A percentile compares a stretch with the other conserved stretches of the same genome.
Conservation (phyloP, 371 early-diverging fungal species). For the Gilbertella persicaria region DNA sequence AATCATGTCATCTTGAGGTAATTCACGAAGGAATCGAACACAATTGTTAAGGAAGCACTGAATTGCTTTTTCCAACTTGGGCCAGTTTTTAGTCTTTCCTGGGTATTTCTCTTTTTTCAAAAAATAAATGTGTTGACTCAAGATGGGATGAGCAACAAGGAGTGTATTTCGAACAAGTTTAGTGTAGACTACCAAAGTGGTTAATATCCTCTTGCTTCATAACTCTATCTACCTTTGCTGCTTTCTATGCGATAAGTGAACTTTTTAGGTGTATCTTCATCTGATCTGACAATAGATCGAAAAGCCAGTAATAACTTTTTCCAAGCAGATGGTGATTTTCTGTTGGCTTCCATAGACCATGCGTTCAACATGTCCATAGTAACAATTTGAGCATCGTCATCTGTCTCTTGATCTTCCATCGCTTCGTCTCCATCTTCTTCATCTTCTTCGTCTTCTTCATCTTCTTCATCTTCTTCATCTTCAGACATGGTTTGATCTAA, state of each 20-base stretch:
- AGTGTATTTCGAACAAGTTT: conserved; percentile 66
- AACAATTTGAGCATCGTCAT: conserved; percentile 26
- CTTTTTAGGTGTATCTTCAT: conserved; percentile 35
- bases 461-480: conserved; percentile 28
- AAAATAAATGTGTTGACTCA: conserved; percentile 61
- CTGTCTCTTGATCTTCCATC: conserved; percentile 16
- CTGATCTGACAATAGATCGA: conserved; percentile 72
- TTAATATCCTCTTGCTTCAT: too few species aligned
- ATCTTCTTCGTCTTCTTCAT: conserved; percentile 27
- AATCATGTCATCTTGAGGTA: conserved; percentile 80
- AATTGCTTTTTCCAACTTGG: conserved; percentile 69
- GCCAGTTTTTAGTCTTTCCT: conserved; percentile 74
- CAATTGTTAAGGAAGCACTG: conserved; percentile 76
- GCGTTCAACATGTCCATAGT: conserved; percentile 38
- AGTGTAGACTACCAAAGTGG: conserved; percentile 71
- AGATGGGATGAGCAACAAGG: conserved; percentile 55
- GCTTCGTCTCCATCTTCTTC: conserved; percentile 38
- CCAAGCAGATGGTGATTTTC: conserved; percentile 34
- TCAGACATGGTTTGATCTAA: conserved; percentile 38
- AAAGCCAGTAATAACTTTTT: conserved; percentile 74
- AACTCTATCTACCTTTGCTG: conserved; percentile 45
- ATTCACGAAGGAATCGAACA: conserved; percentile 72
- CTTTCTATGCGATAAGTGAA: conserved; percentile 70
- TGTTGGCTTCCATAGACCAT: conserved; percentile 38
- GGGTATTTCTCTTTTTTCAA: conserved; percentile 54